A percentile compares a stretch with the other conserved stretches of the same genome.
These are phyloP conservation scores for Neospora caninum DNA, from an alignment of 169 alveolate species.

Conservation along the genomic window DNA sequence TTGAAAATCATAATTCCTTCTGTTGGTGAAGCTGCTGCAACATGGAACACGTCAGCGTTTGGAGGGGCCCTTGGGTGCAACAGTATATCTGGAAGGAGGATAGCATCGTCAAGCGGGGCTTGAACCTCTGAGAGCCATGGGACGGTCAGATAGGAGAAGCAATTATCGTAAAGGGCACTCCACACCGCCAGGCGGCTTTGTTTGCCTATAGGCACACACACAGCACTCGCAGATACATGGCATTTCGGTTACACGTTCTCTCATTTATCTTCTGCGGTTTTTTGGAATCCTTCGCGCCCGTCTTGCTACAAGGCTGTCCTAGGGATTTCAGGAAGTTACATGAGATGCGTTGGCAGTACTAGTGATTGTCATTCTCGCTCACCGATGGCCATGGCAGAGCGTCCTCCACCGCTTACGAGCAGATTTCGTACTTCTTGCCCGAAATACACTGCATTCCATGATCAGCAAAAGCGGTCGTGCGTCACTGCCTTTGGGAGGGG, in stretches of 20 bases:
- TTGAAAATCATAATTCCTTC: constrained; percentile 1
- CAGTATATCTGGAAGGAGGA: constrained; percentile 55
- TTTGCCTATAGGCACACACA: neutral
- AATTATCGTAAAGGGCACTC: constrained; percentile 6
- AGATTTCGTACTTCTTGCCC: constrained; percentile 29
- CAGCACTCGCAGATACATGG: neutral
- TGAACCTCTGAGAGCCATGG: neutral
- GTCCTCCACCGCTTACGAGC: constrained; percentile 34
- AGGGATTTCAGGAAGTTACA: neutral
- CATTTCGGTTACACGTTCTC: neutral
- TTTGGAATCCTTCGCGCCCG: neutral
- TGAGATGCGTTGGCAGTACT: neutral
- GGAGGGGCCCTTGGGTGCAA: constrained; percentile 55
- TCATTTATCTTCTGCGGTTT: neutral
- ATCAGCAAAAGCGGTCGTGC: constrained; percentile 7
- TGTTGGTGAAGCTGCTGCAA: constrained; percentile 45
- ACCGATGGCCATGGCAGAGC: constrained; percentile 52
- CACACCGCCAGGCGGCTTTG: constrained; percentile 33
- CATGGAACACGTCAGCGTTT: constrained; percentile 44
- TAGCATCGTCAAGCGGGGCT: neutral
- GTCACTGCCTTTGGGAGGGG: neutral
- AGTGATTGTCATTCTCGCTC: neutral
- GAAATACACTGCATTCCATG: constrained; percentile 47
- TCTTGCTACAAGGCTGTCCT: neutral
- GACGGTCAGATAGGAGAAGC: neutral